Percentiles rank a stretch among this genome's conserved stretches.
Evolutionary conservation across 1,139 yeast genomes (phyloP).

Genomic region (Spencermartinsiella ligniputridi): DNA sequence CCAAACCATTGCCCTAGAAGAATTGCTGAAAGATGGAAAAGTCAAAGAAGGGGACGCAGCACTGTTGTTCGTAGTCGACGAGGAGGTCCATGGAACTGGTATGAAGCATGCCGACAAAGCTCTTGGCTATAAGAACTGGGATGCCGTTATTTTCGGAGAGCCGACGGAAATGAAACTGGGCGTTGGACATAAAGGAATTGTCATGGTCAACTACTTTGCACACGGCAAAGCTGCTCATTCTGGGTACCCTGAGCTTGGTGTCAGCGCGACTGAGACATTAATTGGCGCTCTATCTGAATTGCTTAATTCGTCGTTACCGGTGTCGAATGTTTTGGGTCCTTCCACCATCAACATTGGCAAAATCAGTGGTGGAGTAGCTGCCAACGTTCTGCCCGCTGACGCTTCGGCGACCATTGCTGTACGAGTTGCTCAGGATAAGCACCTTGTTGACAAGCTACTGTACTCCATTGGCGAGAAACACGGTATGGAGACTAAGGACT

Average conservation of each 20-base stretch:
- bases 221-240: conserved; percentile 62
- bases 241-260: conserved; percentile 67
- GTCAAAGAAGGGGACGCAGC: conserved; percentile 53
- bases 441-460: conserved; percentile 38
- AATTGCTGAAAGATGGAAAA: conserved; percentile 38
- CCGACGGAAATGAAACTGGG: conserved; percentile 70
- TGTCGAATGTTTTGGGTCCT: conserved; percentile 51
- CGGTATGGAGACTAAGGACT: conserved; percentile 27
- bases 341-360: conserved; percentile 59
- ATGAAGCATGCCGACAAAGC: conserved; percentile 44
- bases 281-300: conserved; percentile 47
- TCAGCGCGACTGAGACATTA: conserved; percentile 56
- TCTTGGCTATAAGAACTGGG: conserved; percentile 48
- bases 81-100: conserved; percentile 61
- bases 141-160: conserved; percentile 64
- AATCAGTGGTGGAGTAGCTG: conserved; percentile 56
- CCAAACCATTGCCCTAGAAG: conserved; percentile 50
- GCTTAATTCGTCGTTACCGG: conserved; percentile 41
- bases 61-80: conserved; percentile 63
- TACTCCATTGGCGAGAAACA: conserved; percentile 34
- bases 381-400: conserved; percentile 59
- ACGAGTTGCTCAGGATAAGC: conserved; percentile 51
- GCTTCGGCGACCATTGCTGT: conserved; percentile 50
- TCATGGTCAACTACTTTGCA: conserved; percentile 40
- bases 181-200: conserved; percentile 64